phyloP scores from a whole-genome alignment of 805 yeast species.

The Schwanniomyces vanrijiae region DNA sequence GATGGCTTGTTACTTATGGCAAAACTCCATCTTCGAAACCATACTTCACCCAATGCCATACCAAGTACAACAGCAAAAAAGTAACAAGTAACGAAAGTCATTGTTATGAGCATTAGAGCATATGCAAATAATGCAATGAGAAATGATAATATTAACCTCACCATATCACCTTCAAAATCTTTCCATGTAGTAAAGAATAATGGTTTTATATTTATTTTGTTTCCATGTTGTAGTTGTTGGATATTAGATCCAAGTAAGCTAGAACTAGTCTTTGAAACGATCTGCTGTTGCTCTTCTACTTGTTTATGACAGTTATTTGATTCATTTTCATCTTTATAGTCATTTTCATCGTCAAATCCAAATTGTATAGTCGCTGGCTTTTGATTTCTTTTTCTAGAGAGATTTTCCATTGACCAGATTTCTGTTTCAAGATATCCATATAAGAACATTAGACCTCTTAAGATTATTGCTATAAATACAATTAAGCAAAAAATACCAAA shows the following conservation, averaged over 20 bases:
- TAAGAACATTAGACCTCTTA: slow-evolving; percentile 54
- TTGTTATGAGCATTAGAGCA: slow-evolving; percentile 66
- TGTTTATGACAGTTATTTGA: not conserved
- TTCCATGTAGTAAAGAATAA: slow-evolving; percentile 32
- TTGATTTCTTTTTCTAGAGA: not conserved
- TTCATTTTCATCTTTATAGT: not conserved
- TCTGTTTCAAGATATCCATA: slow-evolving; percentile 59
- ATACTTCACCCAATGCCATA: slow-evolving; percentile 59
- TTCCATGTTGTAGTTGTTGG: not conserved
- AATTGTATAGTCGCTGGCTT: not conserved
- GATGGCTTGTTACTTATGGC: not conserved
- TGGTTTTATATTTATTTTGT: slow-evolving; percentile 2
- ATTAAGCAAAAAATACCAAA: slow-evolving; percentile 63
- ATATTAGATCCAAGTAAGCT: not conserved
- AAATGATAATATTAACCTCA: slow-evolving; percentile 54
- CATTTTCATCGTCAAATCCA: slow-evolving; percentile 2
- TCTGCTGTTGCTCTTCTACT: not conserved
- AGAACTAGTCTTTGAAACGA: not conserved
- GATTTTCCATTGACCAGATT: slow-evolving; percentile 37
- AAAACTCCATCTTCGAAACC: slow-evolving; percentile 46
- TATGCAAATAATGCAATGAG: slow-evolving; percentile 61
- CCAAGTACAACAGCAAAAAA: slow-evolving; percentile 68
- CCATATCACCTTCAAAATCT: slow-evolving; percentile 46
- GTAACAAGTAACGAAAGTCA: slow-evolving; percentile 59
- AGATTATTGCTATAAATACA: slow-evolving; percentile 51